Percentiles rank a stretch among this genome's conserved stretches.
Evolutionary conservation across 257 asterid species (phyloP).

Genomic region (Ligustrum vulgare): DNA sequence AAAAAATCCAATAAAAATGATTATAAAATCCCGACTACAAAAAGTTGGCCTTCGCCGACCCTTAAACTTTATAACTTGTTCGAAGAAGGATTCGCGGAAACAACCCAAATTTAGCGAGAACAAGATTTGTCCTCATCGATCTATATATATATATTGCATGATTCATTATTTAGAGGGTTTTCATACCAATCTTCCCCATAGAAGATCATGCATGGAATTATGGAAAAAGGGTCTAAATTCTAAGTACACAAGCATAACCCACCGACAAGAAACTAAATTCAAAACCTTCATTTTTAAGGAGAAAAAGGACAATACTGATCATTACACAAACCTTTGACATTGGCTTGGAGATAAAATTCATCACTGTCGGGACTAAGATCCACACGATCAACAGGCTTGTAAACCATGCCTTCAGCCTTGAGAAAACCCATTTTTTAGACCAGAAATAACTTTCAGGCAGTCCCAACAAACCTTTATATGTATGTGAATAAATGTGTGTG

Average conservation of each 20-base stretch:
- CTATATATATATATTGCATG: no score
- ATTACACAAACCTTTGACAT: constrained; percentile 65
- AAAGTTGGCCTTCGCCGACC: no score
- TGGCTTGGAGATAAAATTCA: constrained; percentile 59
- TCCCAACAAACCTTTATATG: not conserved
- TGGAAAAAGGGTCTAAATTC: not conserved
- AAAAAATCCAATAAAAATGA: no score
- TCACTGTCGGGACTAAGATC: constrained; percentile 69
- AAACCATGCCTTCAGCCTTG: constrained; percentile 52
- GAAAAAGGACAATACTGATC: not conserved
- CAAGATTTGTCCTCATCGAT: no score
- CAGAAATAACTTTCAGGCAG: not conserved
- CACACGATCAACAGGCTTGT: constrained; percentile 56
- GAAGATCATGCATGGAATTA: not conserved
- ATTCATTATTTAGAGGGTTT: no score
- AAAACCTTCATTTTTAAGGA: not conserved
- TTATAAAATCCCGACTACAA: no score
- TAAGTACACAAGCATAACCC: no score
- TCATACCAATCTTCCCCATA: not conserved
- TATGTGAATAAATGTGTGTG: no score
- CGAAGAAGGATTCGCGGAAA: no score
- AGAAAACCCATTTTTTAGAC: constrained; percentile 48
- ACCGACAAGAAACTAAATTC: not conserved
- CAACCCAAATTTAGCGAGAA: no score
- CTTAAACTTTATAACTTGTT: no score